Conservation (phyloP, 129 eudicot genomes). For the Arctium lappa region DNA sequence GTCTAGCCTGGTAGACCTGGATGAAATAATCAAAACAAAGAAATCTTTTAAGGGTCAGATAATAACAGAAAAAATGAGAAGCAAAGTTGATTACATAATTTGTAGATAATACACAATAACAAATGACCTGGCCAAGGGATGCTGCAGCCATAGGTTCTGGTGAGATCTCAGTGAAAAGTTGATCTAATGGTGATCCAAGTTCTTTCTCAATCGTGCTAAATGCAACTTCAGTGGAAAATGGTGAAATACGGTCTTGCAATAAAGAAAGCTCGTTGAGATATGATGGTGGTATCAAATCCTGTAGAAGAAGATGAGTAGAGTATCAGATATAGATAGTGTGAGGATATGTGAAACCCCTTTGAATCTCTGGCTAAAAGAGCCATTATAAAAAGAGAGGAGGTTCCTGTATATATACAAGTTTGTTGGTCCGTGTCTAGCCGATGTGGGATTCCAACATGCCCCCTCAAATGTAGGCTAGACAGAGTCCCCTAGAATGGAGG, state of each 20-base stretch:
- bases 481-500: too few relatives aligned
- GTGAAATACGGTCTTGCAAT: constrained; percentile 90
- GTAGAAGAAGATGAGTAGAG: constrained; percentile 17
- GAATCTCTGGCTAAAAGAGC: background rate
- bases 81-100: background rate
- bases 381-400: background rate
- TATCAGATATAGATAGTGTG: background rate
- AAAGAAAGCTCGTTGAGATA: constrained; percentile 83
- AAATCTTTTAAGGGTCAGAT: background rate
- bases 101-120: background rate
- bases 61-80: background rate
- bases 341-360: background rate
- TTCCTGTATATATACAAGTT: background rate
- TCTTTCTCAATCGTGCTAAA: constrained; percentile 84
- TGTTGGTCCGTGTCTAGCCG: background rate
- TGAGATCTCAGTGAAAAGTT: constrained; percentile 81
- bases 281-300: constrained; percentile 94
- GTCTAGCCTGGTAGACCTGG: constrained; percentile 93
- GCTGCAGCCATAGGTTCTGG: constrained; percentile 98
- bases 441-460: background rate
- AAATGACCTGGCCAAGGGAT: constrained; percentile 92
- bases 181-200: constrained; percentile 68
- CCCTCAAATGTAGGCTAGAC: background rate
- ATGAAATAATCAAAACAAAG: background rate
- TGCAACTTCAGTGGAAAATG: constrained; percentile 84